Percentiles rank a stretch among this genome's conserved stretches.
phyloP scores from a whole-genome alignment of 805 yeast species.

The Ogataea degrootiae region DNA sequence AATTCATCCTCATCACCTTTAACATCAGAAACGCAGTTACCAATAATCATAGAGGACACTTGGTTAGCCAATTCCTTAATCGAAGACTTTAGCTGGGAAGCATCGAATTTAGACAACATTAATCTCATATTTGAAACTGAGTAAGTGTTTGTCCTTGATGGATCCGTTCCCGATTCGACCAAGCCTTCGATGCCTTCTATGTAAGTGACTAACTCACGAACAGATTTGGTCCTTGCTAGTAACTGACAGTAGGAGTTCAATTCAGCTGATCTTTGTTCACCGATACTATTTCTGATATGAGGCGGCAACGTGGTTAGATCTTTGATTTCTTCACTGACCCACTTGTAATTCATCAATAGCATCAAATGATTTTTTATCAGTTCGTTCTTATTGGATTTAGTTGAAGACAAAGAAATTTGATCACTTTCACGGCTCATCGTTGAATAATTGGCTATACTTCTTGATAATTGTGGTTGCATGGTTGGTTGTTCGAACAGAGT shows the following conservation, averaged over 20 bases:
- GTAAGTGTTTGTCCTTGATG: slow-evolving; percentile 59
- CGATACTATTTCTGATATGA: slow-evolving; percentile 24
- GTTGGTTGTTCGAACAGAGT: slow-evolving; percentile 6
- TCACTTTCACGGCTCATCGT: not conserved
- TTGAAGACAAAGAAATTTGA: not conserved
- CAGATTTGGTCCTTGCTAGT: slow-evolving; percentile 42
- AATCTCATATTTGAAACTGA: slow-evolving; percentile 55
- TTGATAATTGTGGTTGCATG: slow-evolving; percentile 1
- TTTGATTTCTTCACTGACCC: slow-evolving; percentile 40
- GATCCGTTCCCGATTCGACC: slow-evolving; percentile 38
- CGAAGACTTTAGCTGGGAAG: slow-evolving; percentile 50
- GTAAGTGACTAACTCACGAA: slow-evolving; percentile 67
- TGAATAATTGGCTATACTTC: not conserved
- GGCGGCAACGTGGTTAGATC: slow-evolving; percentile 21
- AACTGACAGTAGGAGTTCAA: slow-evolving; percentile 38
- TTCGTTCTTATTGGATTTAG: slow-evolving; percentile 2
- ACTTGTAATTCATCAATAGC: slow-evolving; percentile 49
- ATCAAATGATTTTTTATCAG: slow-evolving; percentile 29
- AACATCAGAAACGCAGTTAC: slow-evolving; percentile 15
- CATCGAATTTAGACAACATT: slow-evolving; percentile 52
- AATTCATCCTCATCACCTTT: slow-evolving; percentile 23
- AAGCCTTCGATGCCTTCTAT: slow-evolving; percentile 58
- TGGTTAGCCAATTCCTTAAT: slow-evolving; percentile 52
- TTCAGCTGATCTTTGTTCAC: slow-evolving; percentile 30
- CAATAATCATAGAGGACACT: slow-evolving; percentile 47